Conservation (phyloP, 148 eudicot genomes). For the Rhododendron kiyosumense region DNA sequence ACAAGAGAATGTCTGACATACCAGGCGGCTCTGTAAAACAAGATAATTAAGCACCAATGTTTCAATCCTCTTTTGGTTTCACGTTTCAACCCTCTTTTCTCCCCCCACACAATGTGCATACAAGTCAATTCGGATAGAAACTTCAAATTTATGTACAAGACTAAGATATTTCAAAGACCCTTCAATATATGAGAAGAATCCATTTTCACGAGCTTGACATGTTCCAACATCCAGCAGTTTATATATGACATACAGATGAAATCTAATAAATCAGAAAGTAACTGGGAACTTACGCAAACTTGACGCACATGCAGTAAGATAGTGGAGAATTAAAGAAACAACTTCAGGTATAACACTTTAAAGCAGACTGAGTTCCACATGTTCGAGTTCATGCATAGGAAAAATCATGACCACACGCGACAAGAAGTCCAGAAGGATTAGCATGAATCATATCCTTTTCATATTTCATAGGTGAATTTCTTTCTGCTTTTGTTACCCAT, state of each 20-base stretch:
- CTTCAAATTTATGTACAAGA: neutral
- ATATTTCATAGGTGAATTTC: too few relatives aligned
- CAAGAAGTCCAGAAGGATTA: too few relatives aligned
- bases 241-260: neutral
- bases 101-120: neutral
- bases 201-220: neutral
- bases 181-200: neutral
- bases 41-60: neutral
- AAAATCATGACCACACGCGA: neutral
- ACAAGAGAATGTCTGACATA: neutral
- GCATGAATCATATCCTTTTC: neutral
- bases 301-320: neutral
- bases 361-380: neutral
- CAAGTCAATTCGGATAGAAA: neutral
- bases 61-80: neutral
- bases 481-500: too few relatives aligned
- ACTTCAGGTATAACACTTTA: neutral
- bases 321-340: neutral
- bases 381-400: neutral
- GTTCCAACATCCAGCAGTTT: neutral
- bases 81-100: neutral
- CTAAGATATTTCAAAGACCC: neutral
- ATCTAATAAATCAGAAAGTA: neutral
- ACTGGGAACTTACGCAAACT: neutral
- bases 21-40: neutral